Evolutionary conservation across 139 green algal species (phyloP).

Genomic region (Closterium sp.): DNA sequence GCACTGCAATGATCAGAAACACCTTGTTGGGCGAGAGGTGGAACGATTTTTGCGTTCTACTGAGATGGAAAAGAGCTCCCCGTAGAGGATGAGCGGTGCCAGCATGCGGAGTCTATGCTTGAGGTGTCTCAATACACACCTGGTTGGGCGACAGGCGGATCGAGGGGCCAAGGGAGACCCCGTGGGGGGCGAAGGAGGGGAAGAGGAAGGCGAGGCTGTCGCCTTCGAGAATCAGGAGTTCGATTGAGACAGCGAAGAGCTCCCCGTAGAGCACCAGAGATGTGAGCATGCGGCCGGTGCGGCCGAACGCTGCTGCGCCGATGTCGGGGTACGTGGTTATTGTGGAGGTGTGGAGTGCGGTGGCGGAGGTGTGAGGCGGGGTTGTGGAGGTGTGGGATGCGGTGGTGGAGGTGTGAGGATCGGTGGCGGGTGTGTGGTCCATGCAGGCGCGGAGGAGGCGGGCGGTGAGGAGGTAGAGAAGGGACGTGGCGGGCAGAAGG

Average conservation of each 20-base stretch:
- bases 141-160: background rate
- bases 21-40: background rate
- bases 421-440: background rate
- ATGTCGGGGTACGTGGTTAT: slow-evolving; percentile 45
- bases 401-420: background rate
- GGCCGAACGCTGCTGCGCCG: slow-evolving; percentile 40
- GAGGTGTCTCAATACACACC: too few relatives aligned
- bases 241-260: slow-evolving; percentile 13
- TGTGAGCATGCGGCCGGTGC: background rate
- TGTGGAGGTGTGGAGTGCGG: background rate
- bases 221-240: slow-evolving; percentile 33
- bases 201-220: slow-evolving; percentile 37
- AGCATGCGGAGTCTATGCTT: slow-evolving; percentile 3
- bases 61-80: background rate
- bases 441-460: slow-evolving; percentile 23
- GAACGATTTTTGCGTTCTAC: slow-evolving; percentile 12
- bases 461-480: slow-evolving; percentile 37
- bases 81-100: background rate
- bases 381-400: background rate
- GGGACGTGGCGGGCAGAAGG: slow-evolving; percentile 18
- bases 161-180: background rate
- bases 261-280: slow-evolving; percentile 7
- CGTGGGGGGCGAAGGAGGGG: background rate
- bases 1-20: slow-evolving; percentile 2
- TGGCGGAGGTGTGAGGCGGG: background rate